These are phyloP conservation scores for Starmera stellimalicola DNA, from an alignment of 1,139 yeast genomes.

Conservation along the genomic window DNA sequence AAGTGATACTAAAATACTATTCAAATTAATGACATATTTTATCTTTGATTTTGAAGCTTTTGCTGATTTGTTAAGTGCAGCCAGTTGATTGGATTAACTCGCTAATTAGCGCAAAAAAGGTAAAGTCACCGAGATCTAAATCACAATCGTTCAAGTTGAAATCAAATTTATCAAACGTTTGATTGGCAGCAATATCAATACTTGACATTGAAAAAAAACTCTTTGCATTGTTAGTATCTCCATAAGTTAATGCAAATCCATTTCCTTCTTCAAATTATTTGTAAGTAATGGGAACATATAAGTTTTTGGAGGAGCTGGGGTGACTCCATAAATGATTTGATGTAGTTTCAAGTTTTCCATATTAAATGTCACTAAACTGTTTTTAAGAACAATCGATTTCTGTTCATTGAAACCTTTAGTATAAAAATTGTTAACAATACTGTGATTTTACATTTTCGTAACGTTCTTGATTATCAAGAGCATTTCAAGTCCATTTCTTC, in stretches of 20 bases:
- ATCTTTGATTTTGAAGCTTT: neutral
- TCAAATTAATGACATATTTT: neutral
- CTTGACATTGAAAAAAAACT: neutral
- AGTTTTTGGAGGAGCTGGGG: slow-evolving; percentile 2
- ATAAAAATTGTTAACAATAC: neutral
- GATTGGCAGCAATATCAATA: neutral
- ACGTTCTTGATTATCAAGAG: no score
- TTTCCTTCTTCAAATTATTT: neutral
- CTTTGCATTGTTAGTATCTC: neutral
- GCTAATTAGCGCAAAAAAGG: neutral
- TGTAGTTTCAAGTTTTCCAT: neutral
- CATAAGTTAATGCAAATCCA: neutral
- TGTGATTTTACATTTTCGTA: neutral
- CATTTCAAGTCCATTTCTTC: no score
- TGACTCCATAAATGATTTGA: neutral
- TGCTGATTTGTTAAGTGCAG: neutral
- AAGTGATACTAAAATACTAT: neutral
- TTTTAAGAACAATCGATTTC: neutral
- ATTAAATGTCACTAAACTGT: neutral
- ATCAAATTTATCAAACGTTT: neutral
- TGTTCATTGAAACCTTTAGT: neutral
- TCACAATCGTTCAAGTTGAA: slow-evolving; percentile 1
- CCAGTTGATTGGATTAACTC: neutral
- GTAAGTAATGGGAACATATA: slow-evolving; percentile 1
- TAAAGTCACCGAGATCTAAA: slow-evolving; percentile 1